These are phyloP conservation scores for Kewa caespitosa DNA, from an alignment of 179 eudicot genomes.

Conservation along the genomic window DNA sequence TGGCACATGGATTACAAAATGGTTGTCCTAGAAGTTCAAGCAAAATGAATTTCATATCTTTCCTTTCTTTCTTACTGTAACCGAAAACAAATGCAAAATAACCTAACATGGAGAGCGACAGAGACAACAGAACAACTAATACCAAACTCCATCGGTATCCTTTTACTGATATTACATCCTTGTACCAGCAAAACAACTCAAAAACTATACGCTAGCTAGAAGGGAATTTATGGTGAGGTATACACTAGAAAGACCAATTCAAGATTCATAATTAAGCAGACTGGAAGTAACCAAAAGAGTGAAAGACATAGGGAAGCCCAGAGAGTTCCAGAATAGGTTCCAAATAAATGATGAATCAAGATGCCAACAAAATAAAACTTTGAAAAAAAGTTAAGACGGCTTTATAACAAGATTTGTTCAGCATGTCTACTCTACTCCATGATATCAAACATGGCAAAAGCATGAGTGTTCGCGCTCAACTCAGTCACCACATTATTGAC, in stretches of 20 bases:
- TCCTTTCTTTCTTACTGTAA: background rate
- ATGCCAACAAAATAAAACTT: background rate
- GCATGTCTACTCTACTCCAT: background rate
- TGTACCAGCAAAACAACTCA: background rate
- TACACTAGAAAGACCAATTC: background rate
- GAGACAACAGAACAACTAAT: background rate
- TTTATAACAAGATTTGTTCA: background rate
- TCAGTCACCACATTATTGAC: background rate
- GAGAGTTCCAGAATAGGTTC: background rate
- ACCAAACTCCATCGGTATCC: background rate
- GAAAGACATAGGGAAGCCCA: background rate
- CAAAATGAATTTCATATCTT: background rate
- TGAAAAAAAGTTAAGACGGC: background rate
- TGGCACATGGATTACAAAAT: background rate
- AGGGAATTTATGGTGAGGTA: background rate
- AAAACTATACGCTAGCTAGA: background rate
- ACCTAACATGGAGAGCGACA: background rate
- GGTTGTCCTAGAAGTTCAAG: background rate
- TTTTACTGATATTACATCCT: background rate
- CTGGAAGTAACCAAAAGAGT: background rate
- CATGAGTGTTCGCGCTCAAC: background rate
- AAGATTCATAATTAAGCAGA: background rate
- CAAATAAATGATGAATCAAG: background rate
- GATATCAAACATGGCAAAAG: background rate
- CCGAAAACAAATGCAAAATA: background rate